These are phyloP conservation scores for Erucastrum elatum DNA, from an alignment of 345 rosid species.

Conservation along the genomic window DNA sequence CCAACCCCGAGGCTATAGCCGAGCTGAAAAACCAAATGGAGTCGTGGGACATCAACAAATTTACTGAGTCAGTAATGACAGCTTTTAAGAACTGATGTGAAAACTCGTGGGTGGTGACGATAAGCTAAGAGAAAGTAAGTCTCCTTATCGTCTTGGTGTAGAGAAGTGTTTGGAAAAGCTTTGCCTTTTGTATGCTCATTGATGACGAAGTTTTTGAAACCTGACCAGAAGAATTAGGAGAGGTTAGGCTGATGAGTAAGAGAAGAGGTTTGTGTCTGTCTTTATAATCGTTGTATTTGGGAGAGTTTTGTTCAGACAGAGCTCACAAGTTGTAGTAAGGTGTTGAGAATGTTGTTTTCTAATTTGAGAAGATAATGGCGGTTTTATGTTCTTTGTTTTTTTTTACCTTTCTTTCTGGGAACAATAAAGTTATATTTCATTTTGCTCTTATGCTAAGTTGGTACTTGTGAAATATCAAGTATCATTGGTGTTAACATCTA, in stretches of 20 bases:
- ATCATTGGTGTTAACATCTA: background rate
- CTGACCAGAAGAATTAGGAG: background rate
- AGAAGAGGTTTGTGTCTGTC: conserved; percentile 13
- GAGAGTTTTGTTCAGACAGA: background rate
- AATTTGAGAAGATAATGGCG: background rate
- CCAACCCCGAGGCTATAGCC: conserved; percentile 6
- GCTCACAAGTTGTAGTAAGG: background rate
- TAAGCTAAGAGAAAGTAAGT: conserved; percentile 26
- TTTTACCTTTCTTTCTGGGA: background rate
- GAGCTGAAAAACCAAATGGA: conserved; percentile 27
- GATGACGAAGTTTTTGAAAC: conserved; percentile 9
- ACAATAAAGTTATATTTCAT: background rate
- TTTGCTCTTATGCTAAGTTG: background rate
- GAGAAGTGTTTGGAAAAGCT: background rate
- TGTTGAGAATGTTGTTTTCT: background rate
- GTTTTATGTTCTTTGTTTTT: no score
- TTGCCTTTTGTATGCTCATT: conserved; percentile 14
- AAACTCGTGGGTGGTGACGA: background rate
- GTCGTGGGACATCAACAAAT: conserved; percentile 25
- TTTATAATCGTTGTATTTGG: background rate
- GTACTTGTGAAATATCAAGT: background rate
- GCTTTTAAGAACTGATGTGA: conserved; percentile 15
- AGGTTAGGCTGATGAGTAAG: conserved; percentile 14
- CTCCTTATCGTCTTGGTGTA: conserved; percentile 14
- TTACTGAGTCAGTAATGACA: conserved; percentile 12